Evolutionary conservation across 495 filamentous ascomycete genomes (phyloP), one percentile per base, ranked within the genome.

Genomic region (Podospora australis): DNA sequence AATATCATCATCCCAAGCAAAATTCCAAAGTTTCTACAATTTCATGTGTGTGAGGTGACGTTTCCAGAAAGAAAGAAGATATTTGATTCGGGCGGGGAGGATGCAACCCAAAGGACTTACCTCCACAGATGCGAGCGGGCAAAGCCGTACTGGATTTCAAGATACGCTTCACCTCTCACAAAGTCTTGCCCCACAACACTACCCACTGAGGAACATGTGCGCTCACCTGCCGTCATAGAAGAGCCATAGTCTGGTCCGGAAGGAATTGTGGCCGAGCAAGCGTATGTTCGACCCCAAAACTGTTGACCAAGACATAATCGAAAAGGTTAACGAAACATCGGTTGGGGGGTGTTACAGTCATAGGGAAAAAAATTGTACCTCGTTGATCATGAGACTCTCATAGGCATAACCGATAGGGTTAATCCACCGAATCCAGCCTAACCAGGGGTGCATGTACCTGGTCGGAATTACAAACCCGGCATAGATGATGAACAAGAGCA

Each of bases 321-420:
- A n/a, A n/a, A n/a, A n/a, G n/a, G n/a, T n/a, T n/a, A n/a, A n/a
- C n/a, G n/a, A n/a, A n/a, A n/a, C n/a, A n/a, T n/a, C n/a, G n/a
- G n/a, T n/a, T n/a, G n/a, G n/a, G n/a, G n/a, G n/a, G n/a, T n/a
- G n/a, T n/a, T 39, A 21, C 4, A 9, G 24, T 24, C 32, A 7
- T 16, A 3, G 13, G 17, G 7, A 2, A 9, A 32, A 48, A 3
- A 22, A 16, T 24, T 10, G 4, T 39, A 86, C 80, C 55, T 88
- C 82, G 44, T 84, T 85, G 2, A 76, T 60, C 72, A 87, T 79
- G 10, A 86, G 50, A 7, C 66, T 77, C 64, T 86, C 87, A 45
- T 86, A 89, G 0, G 75, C 78, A 50, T 90, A 92, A 21, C 79
- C 75, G 4, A 92, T 74, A 0, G 87, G 88, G 48, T 91, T 88